Percentiles rank a stretch among this genome's conserved stretches.
Evolutionary conservation across 352 stramenopile genomes (phyloP).

Genomic region (Globisporangium cystogenes): DNA sequence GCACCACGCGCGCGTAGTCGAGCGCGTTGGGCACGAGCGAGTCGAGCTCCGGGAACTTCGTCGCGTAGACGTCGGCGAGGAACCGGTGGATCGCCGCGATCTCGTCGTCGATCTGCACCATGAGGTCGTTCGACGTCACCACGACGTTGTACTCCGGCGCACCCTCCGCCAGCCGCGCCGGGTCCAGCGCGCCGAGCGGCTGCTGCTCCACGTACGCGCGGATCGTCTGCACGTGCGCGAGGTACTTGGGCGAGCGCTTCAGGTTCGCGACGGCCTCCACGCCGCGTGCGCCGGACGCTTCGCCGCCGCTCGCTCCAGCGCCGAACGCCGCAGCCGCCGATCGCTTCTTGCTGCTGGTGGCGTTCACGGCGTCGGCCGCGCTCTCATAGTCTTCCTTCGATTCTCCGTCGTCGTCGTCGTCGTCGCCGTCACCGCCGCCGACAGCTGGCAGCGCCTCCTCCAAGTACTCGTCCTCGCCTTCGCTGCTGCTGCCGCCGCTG

Average conservation of each 20-base stretch:
- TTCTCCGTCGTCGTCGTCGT: constrained; percentile 12
- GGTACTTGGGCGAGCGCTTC: constrained; percentile 69
- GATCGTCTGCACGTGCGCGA: constrained; percentile 66
- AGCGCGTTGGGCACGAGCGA: constrained; percentile 89
- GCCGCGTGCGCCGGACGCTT: constrained; percentile 36
- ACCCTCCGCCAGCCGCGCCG: constrained; percentile 50
- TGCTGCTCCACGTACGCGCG: constrained; percentile 39
- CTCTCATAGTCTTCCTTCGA: constrained; percentile 17
- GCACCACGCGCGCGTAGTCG: constrained; percentile 92
- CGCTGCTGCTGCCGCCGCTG: constrained; percentile 70
- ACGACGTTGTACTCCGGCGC: constrained; percentile 76
- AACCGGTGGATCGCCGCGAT: constrained; percentile 89
- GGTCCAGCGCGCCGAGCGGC: constrained; percentile 15
- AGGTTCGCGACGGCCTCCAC: constrained; percentile 60
- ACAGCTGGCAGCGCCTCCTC: neutral
- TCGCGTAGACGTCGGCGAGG: constrained; percentile 87
- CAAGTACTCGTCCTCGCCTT: constrained; percentile 39
- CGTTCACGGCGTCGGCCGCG: constrained; percentile 19
- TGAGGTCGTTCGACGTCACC: constrained; percentile 90
- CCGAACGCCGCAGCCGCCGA: constrained; percentile 18
- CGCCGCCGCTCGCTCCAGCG: constrained; percentile 13
- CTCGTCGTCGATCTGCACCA: constrained; percentile 93
- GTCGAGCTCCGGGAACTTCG: constrained; percentile 95
- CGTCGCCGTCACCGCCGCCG: constrained; percentile 1
- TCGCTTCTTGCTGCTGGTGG: constrained; percentile 14